Percentiles rank a stretch among this genome's conserved stretches.
Conservation (phyloP, 331 rosid species). For the Ulmus americana region DNA sequence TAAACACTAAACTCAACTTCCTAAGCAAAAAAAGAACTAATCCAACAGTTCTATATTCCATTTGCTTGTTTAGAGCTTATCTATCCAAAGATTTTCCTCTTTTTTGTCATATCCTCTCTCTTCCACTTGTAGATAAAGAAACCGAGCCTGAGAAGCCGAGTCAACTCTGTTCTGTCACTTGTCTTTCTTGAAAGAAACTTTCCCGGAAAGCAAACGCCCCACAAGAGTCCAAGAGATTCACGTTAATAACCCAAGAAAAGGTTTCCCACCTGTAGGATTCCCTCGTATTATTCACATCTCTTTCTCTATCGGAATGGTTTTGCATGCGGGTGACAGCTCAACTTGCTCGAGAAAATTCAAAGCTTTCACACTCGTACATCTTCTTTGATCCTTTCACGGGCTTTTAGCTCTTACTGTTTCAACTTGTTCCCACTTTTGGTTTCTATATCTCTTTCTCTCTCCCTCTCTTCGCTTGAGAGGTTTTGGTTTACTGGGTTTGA, state of each 20-base stretch:
- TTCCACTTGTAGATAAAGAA: slow-evolving; percentile 24
- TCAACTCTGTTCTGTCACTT: slow-evolving; percentile 23
- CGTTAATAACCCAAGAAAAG: slow-evolving; percentile 1
- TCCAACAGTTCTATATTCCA: background rate
- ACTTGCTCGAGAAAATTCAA: slow-evolving; percentile 12
- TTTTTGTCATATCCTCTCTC: background rate
- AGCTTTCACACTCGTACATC: slow-evolving; percentile 26
- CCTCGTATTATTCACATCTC: background rate
- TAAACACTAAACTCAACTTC: background rate
- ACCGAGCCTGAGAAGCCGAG: slow-evolving; percentile 8
- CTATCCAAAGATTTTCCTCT: background rate
- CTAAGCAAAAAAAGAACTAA: background rate
- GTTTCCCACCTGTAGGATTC: background rate
- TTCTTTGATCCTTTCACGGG: slow-evolving; percentile 20
- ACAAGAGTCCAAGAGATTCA: slow-evolving; percentile 1
- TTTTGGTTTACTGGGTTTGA: background rate
- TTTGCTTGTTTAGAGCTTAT: slow-evolving; percentile 1
- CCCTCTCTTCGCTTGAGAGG: background rate
- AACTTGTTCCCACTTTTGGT: slow-evolving; percentile 26
- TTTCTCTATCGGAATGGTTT: background rate
- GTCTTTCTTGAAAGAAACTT: slow-evolving; percentile 2
- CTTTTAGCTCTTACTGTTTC: slow-evolving; percentile 1
- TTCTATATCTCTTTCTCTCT: slow-evolving; percentile 5
- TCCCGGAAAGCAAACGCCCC: slow-evolving; percentile 7
- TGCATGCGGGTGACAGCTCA: slow-evolving; percentile 23